Evolutionary conservation across 1,139 yeast genomes (phyloP).

Genomic region (Barnettozyma hawaiiensis): DNA sequence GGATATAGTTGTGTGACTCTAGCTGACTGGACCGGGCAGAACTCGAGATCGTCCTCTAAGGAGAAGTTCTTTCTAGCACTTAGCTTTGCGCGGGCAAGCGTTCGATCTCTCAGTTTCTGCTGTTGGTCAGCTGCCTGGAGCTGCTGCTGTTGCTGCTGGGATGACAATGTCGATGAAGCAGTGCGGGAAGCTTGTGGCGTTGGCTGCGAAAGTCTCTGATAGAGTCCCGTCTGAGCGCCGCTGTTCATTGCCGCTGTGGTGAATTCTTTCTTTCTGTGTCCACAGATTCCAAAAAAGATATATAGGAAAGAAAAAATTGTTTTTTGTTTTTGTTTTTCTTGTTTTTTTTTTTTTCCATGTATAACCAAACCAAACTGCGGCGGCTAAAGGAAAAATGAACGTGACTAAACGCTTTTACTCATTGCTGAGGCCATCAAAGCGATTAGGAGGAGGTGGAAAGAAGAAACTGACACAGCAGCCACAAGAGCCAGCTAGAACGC

Average conservation of each 20-base stretch:
- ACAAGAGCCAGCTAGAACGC: constrained; percentile 62
- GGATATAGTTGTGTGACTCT: neutral
- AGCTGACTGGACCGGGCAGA: constrained; percentile 45
- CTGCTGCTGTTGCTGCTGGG: constrained; percentile 12
- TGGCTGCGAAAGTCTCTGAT: constrained; percentile 2
- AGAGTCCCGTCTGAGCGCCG: neutral
- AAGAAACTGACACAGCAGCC: constrained; percentile 37
- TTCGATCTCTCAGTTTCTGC: constrained; percentile 26
- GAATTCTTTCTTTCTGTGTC: neutral
- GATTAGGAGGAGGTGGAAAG: constrained; percentile 20
- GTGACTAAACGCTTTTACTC: constrained; percentile 14
- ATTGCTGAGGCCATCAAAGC: constrained; percentile 18
- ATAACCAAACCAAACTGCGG: no score
- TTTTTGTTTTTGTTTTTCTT: neutral
- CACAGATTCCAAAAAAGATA: neutral
- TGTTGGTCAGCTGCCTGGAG: constrained; percentile 15
- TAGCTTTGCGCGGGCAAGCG: constrained; percentile 38
- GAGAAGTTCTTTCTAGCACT: constrained; percentile 67
- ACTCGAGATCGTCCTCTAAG: constrained; percentile 64
- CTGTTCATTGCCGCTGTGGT: neutral
- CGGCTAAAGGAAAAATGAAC: neutral
- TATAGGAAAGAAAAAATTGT: neutral
- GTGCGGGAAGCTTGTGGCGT: neutral
- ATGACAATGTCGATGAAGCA: constrained; percentile 8
- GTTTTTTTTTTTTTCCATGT: neutral